phyloP scores from a whole-genome alignment of 2,329 filamentous ascomycete species.

The Aspergillus floridensis region DNA sequence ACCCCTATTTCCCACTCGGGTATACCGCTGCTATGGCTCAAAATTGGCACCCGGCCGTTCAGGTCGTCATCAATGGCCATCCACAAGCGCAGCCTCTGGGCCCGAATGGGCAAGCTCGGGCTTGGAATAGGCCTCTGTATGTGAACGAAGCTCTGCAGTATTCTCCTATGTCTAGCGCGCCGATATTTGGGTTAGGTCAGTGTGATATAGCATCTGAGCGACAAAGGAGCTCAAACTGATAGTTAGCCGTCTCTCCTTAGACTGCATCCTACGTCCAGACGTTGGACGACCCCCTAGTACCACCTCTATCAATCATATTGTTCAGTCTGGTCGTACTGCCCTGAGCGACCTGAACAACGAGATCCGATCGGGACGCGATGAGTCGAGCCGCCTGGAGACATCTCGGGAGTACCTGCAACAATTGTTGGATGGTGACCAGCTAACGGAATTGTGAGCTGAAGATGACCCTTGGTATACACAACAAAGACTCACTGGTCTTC shows the following conservation, averaged over 20 bases:
- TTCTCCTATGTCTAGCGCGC: constrained; percentile 51
- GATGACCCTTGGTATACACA: constrained; percentile 6
- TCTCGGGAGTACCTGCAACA: constrained; percentile 72
- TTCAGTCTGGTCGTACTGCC: constrained; percentile 50
- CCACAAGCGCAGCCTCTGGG: constrained; percentile 25
- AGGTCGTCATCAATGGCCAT: constrained; percentile 44
- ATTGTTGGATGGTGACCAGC: constrained; percentile 68
- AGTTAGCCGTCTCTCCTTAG: constrained; percentile 22
- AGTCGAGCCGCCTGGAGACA: constrained; percentile 65
- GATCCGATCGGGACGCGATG: constrained; percentile 55
- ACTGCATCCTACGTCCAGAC: constrained; percentile 43
- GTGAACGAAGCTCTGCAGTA: constrained; percentile 50
- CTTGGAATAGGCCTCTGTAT: constrained; percentile 37
- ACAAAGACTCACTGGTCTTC: constrained; percentile 15
- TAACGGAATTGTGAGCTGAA: constrained; percentile 43
- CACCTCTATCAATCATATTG: constrained; percentile 47
- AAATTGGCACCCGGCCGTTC: constrained; percentile 38
- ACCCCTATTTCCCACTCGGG: constrained; percentile 22
- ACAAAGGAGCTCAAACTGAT: constrained; percentile 22
- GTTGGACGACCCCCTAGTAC: constrained; percentile 42
- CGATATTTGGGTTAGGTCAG: constrained; percentile 46
- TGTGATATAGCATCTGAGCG: constrained; percentile 8
- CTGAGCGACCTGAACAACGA: constrained; percentile 71
- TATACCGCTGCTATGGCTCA: constrained; percentile 38
- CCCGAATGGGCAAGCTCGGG: constrained; percentile 28